Evolutionary conservation across 768 basidiomycete species (phyloP).

Genomic region (Dictyophora rubrovolvata): DNA sequence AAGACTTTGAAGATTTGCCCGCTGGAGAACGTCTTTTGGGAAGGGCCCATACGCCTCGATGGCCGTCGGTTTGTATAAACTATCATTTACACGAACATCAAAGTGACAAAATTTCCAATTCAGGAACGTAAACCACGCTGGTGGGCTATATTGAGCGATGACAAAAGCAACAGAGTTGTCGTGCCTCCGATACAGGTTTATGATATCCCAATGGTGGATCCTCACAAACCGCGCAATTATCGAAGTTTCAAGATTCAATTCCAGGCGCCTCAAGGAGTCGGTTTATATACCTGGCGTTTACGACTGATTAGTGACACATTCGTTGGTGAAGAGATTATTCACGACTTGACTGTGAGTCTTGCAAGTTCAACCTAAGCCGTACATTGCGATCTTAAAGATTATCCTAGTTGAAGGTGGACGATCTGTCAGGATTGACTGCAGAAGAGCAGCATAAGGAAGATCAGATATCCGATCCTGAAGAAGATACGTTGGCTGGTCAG

Average conservation of each 20-base stretch:
- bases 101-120: background rate
- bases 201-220: conserved; percentile 62
- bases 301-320: conserved; percentile 83
- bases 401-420: conserved; percentile 73
- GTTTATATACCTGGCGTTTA: conserved; percentile 82
- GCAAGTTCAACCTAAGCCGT: background rate
- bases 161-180: conserved; percentile 73
- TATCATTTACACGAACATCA: background rate
- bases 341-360: conserved; percentile 61
- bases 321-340: conserved; percentile 66
- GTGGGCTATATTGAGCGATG: conserved; percentile 87
- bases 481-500: conserved; percentile 92
- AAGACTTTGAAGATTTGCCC: conserved; percentile 51
- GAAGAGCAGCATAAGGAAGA: conserved; percentile 66
- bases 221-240: conserved; percentile 44
- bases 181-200: conserved; percentile 78
- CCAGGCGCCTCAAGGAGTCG: conserved; percentile 81
- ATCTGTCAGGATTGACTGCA: conserved; percentile 42
- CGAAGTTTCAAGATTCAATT: conserved; percentile 87
- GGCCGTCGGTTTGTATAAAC: conserved; percentile 65
- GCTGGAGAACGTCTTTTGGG: conserved; percentile 33
- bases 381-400: conserved; percentile 2
- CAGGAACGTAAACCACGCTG: conserved; percentile 84
- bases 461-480: conserved; percentile 96
- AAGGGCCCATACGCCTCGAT: conserved; percentile 84